These are phyloP conservation scores for Heliosperma pusillum DNA, from an alignment of 148 eudicot genomes.

Conservation along the genomic window DNA sequence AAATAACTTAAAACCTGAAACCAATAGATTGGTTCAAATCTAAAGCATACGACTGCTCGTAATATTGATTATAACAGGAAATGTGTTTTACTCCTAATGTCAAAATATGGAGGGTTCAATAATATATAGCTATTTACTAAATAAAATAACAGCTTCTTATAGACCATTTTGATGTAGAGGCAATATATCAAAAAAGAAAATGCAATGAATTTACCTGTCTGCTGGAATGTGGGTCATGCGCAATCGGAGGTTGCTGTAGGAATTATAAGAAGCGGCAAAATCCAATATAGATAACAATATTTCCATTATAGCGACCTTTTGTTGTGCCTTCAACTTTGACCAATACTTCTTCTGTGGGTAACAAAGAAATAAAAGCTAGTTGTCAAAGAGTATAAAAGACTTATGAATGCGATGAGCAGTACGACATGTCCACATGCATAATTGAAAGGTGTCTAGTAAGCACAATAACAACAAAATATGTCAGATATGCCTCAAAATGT, in stretches of 20 bases:
- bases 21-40: too few relatives aligned
- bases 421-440: not conserved
- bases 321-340: conserved; percentile 71
- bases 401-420: not conserved
- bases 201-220: conserved; percentile 51
- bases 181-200: not conserved
- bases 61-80: too few relatives aligned
- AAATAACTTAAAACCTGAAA: too few relatives aligned
- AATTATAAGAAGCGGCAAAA: conserved; percentile 95
- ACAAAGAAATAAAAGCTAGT: not conserved
- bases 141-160: too few relatives aligned
- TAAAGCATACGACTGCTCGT: too few relatives aligned
- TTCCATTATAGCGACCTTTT: conserved; percentile 81
- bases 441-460: not conserved
- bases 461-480: not conserved
- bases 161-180: not conserved
- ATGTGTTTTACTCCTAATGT: too few relatives aligned
- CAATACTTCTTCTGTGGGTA: conserved; percentile 81
- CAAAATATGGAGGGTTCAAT: too few relatives aligned
- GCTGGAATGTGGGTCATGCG: conserved; percentile 79
- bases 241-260: conserved; percentile 73
- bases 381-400: not conserved
- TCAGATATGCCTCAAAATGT: not conserved
- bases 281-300: conserved; percentile 84
- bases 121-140: too few relatives aligned